Base-by-base conservation (phyloP, 2,329 filamentous ascomycete species). In the Trematosphaeria pertusa region DNA sequence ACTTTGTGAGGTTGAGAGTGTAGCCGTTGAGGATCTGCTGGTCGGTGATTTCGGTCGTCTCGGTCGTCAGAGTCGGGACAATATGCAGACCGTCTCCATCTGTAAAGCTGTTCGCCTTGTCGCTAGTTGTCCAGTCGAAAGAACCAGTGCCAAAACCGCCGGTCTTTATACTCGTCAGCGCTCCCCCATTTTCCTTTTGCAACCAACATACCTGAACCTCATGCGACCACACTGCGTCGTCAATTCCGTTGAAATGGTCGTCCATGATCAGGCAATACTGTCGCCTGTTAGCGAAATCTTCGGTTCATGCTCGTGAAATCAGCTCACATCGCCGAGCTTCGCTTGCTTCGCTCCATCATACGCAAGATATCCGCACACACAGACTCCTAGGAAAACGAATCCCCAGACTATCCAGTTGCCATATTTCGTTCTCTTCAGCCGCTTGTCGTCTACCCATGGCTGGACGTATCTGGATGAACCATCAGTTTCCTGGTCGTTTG, bases 61-160 rank as follows among this genome's bases (percentile, higher is more conserved):
- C 78, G 70, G n/a, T 80, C 74, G 59, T 93, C 5, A 91, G 79
- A 0, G 88, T 92, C 3, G 89, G 87, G 69, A 85, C 87, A 76
- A 94, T 89, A 65, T 87, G 71, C 2, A 94, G 82, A 50, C 82
- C 76, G 30, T 88, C 86, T 55, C 87, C 77, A 52, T 88, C 70
- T 18, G 92, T 72, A 64, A 83, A 92, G 46, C 89, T 83, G 61
- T 94, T 94, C 63, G 89, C 84, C 32, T 88, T 81, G n/a, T 76
- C 81, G 18, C 52, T 47, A 3, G 89, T 94, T 0, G 89, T 91
- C 74, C 86, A 77, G 60, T 91, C 86, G 68, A 94, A 94, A 26
- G 58, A 56, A 19, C 75, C 86, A 65, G 77, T 90, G 83, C 87
- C 88, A 64, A 84, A 91, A 5, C 87, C 87, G 30, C 87, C 87